Percentiles rank a stretch among this genome's conserved stretches.
Conservation (phyloP, 1,284 basidiomycete species). For the Heterobasidion annosum region DNA sequence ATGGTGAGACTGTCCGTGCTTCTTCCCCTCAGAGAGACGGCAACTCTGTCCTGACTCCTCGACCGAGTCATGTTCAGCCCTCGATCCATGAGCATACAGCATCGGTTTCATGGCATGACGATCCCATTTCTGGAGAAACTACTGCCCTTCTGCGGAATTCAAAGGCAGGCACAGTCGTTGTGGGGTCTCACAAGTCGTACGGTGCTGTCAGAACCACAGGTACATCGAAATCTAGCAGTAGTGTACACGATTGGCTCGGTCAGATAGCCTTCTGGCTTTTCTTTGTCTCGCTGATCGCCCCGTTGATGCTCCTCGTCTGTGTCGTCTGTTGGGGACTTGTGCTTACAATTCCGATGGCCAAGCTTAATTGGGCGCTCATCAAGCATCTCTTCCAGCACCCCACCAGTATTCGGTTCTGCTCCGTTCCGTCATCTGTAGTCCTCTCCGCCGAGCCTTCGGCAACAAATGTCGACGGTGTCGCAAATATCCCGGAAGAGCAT, state of each 20-base stretch:
- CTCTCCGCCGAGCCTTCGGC: constrained; percentile 10
- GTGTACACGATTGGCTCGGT: constrained; percentile 45
- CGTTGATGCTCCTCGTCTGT: constrained; percentile 82
- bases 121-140: constrained; percentile 18
- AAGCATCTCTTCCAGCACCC: constrained; percentile 79
- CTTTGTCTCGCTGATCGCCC: constrained; percentile 75
- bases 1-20: constrained; percentile 10
- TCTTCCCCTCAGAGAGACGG: constrained; percentile 1
- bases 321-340: constrained; percentile 89
- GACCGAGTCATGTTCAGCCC: background rate
- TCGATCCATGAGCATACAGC: constrained; percentile 16
- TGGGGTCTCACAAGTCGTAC: constrained; percentile 50
- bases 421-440: constrained; percentile 51
- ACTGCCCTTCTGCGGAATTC: constrained; percentile 23
- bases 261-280: constrained; percentile 73
- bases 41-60: background rate
- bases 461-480: constrained; percentile 15
- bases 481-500: constrained; percentile 11
- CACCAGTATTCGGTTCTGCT: constrained; percentile 85
- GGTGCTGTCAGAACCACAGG: constrained; percentile 35
- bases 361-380: constrained; percentile 90
- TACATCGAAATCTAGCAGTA: constrained; percentile 17
- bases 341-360: constrained; percentile 97
- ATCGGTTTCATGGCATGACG: constrained; percentile 22
- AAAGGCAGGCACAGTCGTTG: constrained; percentile 15